phyloP scores from a whole-genome alignment of 2,329 filamentous ascomycete genomes.

The Akanthomyces muscarius region DNA sequence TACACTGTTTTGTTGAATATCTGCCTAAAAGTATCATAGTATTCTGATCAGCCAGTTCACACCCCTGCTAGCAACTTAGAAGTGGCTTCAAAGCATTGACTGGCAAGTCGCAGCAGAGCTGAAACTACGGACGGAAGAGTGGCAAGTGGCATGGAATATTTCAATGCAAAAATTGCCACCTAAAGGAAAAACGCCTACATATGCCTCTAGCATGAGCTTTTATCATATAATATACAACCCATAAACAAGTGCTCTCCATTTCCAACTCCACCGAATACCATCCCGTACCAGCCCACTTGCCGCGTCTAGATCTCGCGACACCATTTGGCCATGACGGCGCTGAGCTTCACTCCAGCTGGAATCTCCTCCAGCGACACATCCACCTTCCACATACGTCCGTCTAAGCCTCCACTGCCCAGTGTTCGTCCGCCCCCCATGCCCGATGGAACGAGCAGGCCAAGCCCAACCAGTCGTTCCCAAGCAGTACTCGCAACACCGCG shows the following conservation, averaged over 20 bases:
- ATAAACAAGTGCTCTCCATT: neutral
- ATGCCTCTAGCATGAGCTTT: neutral
- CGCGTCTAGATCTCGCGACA: slow-evolving; percentile 62
- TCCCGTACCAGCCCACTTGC: neutral
- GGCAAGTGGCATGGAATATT: neutral
- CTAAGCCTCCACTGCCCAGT: slow-evolving; percentile 49
- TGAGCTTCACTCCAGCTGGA: slow-evolving; percentile 55
- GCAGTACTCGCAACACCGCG: slow-evolving; percentile 67
- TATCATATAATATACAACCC: slow-evolving; percentile 4
- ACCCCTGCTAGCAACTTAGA: neutral
- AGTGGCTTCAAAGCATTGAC: neutral
- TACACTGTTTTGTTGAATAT: neutral
- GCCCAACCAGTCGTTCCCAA: slow-evolving; percentile 70
- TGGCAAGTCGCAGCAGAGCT: neutral
- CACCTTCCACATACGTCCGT: slow-evolving; percentile 67
- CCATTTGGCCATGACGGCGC: slow-evolving; percentile 63
- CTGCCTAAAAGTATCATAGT: neutral
- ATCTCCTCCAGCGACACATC: slow-evolving; percentile 80
- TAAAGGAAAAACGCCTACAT: neutral
- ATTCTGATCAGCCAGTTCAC: neutral
- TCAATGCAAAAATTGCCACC: neutral
- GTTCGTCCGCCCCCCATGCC: slow-evolving; percentile 50
- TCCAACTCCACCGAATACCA: neutral
- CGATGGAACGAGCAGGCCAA: slow-evolving; percentile 65
- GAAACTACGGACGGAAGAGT: neutral